A percentile compares a stretch with the other conserved stretches of the same genome.
Conservation (phyloP, 495 filamentous ascomycete genomes). For the Bombardia bombarda region DNA sequence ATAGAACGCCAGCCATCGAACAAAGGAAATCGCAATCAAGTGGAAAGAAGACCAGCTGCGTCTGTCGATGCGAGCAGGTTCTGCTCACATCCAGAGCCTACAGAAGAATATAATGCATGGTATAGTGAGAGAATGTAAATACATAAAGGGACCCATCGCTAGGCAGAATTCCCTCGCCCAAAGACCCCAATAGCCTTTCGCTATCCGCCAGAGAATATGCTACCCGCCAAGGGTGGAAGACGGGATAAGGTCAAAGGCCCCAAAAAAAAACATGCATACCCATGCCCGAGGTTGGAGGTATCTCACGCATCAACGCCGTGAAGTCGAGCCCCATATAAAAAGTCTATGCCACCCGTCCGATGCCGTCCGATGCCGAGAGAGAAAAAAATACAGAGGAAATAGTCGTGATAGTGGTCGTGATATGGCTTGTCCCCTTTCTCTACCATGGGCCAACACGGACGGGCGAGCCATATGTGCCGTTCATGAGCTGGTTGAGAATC, state of each 20-base stretch:
- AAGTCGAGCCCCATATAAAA: too few relatives aligned
- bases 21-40: too few relatives aligned
- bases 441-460: constrained; percentile 71
- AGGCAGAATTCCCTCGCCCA: neutral
- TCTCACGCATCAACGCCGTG: neutral
- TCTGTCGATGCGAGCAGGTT: too few relatives aligned
- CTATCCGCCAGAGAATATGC: neutral
- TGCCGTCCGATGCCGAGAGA: neutral
- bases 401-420: neutral
- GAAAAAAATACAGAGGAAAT: neutral
- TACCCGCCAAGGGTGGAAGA: too few relatives aligned
- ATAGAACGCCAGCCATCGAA: too few relatives aligned
- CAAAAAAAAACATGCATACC: neutral
- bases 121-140: neutral
- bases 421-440: neutral
- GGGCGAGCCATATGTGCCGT: constrained; percentile 68
- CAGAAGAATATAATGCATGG: too few relatives aligned
- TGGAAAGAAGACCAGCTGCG: neutral
- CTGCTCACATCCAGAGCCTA: too few relatives aligned
- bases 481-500: constrained; percentile 71
- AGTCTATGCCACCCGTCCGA: neutral
- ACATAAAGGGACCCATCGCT: neutral
- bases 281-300: too few relatives aligned
- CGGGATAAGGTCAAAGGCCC: too few relatives aligned
- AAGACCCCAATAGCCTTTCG: neutral